These are phyloP conservation scores for Forsythia viridissima DNA, from an alignment of 257 asterid species.

Conservation along the genomic window DNA sequence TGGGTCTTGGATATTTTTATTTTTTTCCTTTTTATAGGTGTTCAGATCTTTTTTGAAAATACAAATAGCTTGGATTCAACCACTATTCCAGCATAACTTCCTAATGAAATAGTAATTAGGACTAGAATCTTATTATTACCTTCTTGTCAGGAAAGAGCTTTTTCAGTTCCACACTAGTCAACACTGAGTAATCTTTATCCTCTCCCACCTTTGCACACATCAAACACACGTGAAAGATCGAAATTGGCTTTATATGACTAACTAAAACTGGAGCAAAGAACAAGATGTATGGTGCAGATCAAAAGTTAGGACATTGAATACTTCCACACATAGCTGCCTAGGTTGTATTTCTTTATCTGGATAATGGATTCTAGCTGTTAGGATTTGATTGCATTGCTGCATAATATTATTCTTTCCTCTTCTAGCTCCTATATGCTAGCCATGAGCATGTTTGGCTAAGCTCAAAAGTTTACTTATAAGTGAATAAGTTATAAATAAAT, in stretches of 20 bases:
- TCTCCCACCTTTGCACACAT: constrained; percentile 59
- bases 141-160: constrained; percentile 62
- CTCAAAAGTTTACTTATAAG: too few relatives aligned
- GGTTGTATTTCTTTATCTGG: too few relatives aligned
- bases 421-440: too few relatives aligned
- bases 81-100: background rate
- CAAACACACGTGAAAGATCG: constrained; percentile 18
- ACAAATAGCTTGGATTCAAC: background rate
- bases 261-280: background rate
- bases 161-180: constrained; percentile 64
- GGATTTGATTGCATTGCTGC: too few relatives aligned
- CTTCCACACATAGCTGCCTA: background rate
- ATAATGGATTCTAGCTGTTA: too few relatives aligned
- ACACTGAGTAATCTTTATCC: constrained; percentile 62
- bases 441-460: too few relatives aligned
- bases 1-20: background rate
- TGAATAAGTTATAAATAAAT: too few relatives aligned
- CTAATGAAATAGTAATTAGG: constrained; percentile 1
- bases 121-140: constrained; percentile 32
- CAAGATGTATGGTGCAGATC: background rate
- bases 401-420: too few relatives aligned
- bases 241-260: constrained; percentile 9
- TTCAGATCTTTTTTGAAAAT: background rate
- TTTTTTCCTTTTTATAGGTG: background rate
- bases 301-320: background rate